These are phyloP conservation scores for Aspergillus heteromorphus DNA, from an alignment of 495 filamentous ascomycete genomes.

Conservation along the genomic window DNA sequence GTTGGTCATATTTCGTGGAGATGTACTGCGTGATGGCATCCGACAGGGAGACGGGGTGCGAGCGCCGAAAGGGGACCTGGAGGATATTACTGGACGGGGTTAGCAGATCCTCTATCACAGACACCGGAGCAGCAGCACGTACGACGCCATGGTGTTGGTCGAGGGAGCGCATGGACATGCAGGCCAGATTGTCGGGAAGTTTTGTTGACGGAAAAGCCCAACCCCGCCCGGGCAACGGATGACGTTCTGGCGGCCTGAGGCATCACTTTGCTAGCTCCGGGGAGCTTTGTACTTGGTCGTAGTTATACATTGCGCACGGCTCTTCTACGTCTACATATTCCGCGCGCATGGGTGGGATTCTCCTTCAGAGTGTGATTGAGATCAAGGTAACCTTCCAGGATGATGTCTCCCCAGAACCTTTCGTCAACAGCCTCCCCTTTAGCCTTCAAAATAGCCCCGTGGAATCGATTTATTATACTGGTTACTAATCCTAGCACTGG, in stretches of 20 bases:
- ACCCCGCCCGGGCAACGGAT: constrained; percentile 36
- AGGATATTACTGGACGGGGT: constrained; percentile 41
- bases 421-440: too few relatives aligned
- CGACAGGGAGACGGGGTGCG: constrained; percentile 68
- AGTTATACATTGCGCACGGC: too few relatives aligned
- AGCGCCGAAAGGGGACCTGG: constrained; percentile 81
- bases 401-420: too few relatives aligned
- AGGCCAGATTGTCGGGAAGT: constrained; percentile 11
- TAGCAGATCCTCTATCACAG: background rate
- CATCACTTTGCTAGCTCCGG: too few relatives aligned
- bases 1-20: constrained; percentile 97
- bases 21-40: constrained; percentile 91
- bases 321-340: too few relatives aligned
- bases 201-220: constrained; percentile 35
- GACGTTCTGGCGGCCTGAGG: constrained; percentile 27
- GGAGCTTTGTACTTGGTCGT: too few relatives aligned
- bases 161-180: constrained; percentile 9
- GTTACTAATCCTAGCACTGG: too few relatives aligned
- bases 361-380: too few relatives aligned
- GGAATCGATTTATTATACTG: too few relatives aligned
- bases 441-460: too few relatives aligned
- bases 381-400: too few relatives aligned
- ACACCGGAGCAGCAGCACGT: constrained; percentile 14
- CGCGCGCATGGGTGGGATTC: too few relatives aligned
- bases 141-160: constrained; percentile 39